Conservation (phyloP, 805 yeast species). For the Starmerella stigmatis region DNA sequence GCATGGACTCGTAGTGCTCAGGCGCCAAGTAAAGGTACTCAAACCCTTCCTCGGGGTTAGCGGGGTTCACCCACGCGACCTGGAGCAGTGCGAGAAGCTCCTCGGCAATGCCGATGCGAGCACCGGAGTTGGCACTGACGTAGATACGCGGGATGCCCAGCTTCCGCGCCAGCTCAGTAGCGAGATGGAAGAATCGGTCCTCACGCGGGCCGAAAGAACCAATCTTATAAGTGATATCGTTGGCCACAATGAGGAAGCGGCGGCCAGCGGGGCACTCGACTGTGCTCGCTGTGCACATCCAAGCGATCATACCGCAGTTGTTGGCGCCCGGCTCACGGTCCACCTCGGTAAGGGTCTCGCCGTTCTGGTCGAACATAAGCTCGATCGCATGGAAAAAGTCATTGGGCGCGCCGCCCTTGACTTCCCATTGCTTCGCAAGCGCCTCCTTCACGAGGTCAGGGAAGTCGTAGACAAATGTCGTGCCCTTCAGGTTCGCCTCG, state of each 20-base stretch:
- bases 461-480: slow-evolving; percentile 96
- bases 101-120: slow-evolving; percentile 96
- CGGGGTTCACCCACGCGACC: slow-evolving; percentile 83
- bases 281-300: slow-evolving; percentile 80
- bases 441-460: slow-evolving; percentile 98
- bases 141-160: slow-evolving; percentile 92
- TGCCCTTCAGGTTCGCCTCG: slow-evolving; percentile 96
- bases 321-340: slow-evolving; percentile 95
- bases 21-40: slow-evolving; percentile 71
- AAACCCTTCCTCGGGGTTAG: slow-evolving; percentile 76
- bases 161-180: slow-evolving; percentile 81
- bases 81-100: slow-evolving; percentile 81
- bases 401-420: slow-evolving; percentile 43
- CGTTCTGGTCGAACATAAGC: slow-evolving; percentile 73
- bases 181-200: slow-evolving; percentile 82
- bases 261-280: slow-evolving; percentile 97
- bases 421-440: slow-evolving; percentile 73
- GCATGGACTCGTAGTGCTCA: slow-evolving; percentile 48
- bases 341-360: slow-evolving; percentile 69
- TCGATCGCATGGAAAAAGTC: slow-evolving; percentile 72
- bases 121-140: slow-evolving; percentile 97
- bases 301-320: slow-evolving; percentile 94
- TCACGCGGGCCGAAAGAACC: slow-evolving; percentile 98
- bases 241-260: slow-evolving; percentile 83
- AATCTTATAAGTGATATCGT: slow-evolving; percentile 93